These are phyloP conservation scores for Trichoderma atrobrunneum DNA, from an alignment of 2,329 filamentous ascomycete species.

Conservation along the genomic window DNA sequence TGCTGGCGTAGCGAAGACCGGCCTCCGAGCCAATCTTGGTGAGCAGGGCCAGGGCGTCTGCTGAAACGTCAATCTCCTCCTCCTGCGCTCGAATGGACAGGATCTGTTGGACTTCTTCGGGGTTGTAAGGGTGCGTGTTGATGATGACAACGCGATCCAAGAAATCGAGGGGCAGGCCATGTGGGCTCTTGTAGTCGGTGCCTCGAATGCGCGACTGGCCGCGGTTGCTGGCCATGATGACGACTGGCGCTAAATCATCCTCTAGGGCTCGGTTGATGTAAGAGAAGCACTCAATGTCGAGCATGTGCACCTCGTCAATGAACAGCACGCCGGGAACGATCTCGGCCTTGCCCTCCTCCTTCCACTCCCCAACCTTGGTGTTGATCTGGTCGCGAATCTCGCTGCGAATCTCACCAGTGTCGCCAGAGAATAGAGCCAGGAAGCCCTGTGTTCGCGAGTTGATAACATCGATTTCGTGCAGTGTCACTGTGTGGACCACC, in stretches of 20 bases:
- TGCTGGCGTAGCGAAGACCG: conserved; percentile 92
- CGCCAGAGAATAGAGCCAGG: conserved; percentile 92
- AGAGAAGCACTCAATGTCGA: conserved; percentile 98
- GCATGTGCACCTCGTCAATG: conserved; percentile 99
- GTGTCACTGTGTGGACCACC: conserved; percentile 91
- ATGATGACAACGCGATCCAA: conserved; percentile 95
- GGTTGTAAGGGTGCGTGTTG: conserved; percentile 79
- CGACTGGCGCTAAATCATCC: conserved; percentile 89
- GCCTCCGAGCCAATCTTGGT: conserved; percentile 95
- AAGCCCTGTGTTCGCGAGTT: conserved; percentile 99
- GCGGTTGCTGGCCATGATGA: conserved; percentile 99
- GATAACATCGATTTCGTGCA: conserved; percentile 99
- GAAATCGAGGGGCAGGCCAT: conserved; percentile 93
- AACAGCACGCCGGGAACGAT: conserved; percentile 97
- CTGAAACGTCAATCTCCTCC: conserved; percentile 88
- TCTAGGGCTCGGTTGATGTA: conserved; percentile 97
- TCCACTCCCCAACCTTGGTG: conserved; percentile 98
- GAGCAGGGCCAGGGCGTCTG: conserved; percentile 85
- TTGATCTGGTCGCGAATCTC: conserved; percentile 99
- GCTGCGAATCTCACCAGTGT: conserved; percentile 95
- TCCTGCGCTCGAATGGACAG: conserved; percentile 89
- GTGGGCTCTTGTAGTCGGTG: conserved; percentile 88
- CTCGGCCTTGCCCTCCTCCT: conserved; percentile 97
- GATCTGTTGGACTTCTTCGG: conserved; percentile 89
- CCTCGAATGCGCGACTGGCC: conserved; percentile 89